These are phyloP conservation scores for Alloteropsis semialata DNA, from an alignment of 176 grass and related monocot species.

Conservation along the genomic window DNA sequence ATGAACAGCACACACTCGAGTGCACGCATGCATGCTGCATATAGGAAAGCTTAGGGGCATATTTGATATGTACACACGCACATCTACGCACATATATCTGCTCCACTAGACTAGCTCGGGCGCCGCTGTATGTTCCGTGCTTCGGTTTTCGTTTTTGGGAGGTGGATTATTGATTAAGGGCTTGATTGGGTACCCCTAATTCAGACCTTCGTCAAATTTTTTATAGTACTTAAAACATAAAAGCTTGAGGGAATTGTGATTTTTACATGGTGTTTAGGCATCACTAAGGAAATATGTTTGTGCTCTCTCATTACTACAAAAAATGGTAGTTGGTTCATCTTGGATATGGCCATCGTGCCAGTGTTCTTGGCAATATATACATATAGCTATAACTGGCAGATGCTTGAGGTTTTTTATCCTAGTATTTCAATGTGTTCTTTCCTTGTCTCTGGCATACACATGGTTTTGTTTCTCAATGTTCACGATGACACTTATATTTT, in stretches of 20 bases:
- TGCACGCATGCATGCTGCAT: no score
- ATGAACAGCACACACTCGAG: no score
- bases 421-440: background rate
- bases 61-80: no score
- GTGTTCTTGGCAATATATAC: background rate
- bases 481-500: conserved; percentile 7
- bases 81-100: no score
- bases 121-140: no score
- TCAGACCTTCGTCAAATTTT: no score
- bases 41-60: no score
- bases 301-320: background rate
- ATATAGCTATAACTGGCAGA: background rate
- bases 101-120: no score
- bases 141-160: no score
- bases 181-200: no score
- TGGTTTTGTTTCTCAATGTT: background rate
- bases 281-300: background rate
- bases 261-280: background rate
- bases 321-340: background rate
- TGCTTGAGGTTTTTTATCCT: background rate
- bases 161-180: no score
- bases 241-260: background rate
- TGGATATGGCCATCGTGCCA: background rate
- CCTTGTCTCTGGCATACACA: background rate
- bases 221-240: no score